A percentile compares a stretch with the other conserved stretches of the same genome.
Conservation (phyloP, 768 basidiomycete genomes). For the Macrolepiota albuminosa region DNA sequence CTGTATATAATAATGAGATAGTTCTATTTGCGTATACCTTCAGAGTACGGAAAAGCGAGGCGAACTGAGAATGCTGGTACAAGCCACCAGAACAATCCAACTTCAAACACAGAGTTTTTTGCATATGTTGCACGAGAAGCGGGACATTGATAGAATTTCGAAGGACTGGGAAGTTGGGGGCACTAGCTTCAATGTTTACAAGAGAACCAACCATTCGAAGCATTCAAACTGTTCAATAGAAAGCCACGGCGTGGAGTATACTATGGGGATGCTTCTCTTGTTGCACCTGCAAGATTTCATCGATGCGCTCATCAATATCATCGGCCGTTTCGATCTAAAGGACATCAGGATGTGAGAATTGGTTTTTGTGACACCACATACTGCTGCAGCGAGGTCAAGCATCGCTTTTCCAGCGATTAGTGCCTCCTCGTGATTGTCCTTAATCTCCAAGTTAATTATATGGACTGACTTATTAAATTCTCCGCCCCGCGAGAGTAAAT, state of each 20-base stretch:
- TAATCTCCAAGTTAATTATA: constrained; percentile 96
- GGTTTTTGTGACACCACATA: constrained; percentile 36
- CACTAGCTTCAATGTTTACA: neutral
- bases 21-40: too few relatives aligned
- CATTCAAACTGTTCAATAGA: constrained; percentile 51
- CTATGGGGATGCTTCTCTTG: constrained; percentile 90
- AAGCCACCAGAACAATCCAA: too few relatives aligned
- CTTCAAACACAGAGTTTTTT: neutral
- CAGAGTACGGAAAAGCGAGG: too few relatives aligned
- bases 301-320: constrained; percentile 92
- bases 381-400: constrained; percentile 84
- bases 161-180: neutral
- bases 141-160: neutral
- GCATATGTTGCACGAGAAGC: neutral
- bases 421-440: constrained; percentile 98
- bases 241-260: constrained; percentile 86
- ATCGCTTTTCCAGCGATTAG: constrained; percentile 94
- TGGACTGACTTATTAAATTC: constrained; percentile 94
- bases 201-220: neutral
- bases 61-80: too few relatives aligned
- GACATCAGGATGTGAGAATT: constrained; percentile 10
- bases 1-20: too few relatives aligned
- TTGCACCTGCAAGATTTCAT: constrained; percentile 77
- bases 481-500: constrained; percentile 82
- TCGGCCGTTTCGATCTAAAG: constrained; percentile 75